phyloP scores from a whole-genome alignment of 805 yeast genomes.

The Scheffersomyces coipomensis region DNA sequence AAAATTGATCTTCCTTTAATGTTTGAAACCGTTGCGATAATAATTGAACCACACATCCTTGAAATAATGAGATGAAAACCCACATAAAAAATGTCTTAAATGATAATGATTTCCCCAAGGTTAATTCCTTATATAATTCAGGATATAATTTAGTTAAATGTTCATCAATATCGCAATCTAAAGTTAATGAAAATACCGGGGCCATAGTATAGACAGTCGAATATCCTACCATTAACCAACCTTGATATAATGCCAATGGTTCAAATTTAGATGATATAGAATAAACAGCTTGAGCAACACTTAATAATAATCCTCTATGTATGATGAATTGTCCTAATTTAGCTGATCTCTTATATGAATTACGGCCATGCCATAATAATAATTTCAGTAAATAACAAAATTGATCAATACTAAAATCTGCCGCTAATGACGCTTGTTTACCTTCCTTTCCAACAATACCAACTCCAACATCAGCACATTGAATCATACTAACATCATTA shows the following conservation, averaged over 20 bases:
- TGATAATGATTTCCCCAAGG: slow-evolving; percentile 82
- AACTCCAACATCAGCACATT: slow-evolving; percentile 97
- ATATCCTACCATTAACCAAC: slow-evolving; percentile 98
- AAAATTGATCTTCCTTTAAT: slow-evolving; percentile 51
- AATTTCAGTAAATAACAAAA: slow-evolving; percentile 86
- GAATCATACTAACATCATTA: slow-evolving; percentile 98
- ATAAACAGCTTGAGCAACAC: slow-evolving; percentile 92
- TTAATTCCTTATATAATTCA: slow-evolving; percentile 88
- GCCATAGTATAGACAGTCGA: slow-evolving; percentile 98
- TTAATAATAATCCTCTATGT: slow-evolving; percentile 91
- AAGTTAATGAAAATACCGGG: slow-evolving; percentile 90
- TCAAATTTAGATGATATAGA: slow-evolving; percentile 85
- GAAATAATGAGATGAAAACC: slow-evolving; percentile 87
- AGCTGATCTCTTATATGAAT: slow-evolving; percentile 93
- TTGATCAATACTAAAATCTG: slow-evolving; percentile 92
- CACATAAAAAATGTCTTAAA: slow-evolving; percentile 87
- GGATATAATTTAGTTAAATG: slow-evolving; percentile 88
- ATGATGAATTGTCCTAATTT: slow-evolving; percentile 94
- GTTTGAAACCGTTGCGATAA: slow-evolving; percentile 77
- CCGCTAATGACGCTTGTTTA: slow-evolving; percentile 93
- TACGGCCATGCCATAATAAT: slow-evolving; percentile 96
- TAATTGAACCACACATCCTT: slow-evolving; percentile 83
- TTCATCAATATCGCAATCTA: slow-evolving; percentile 89
- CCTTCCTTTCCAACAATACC: slow-evolving; percentile 99
- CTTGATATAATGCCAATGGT: slow-evolving; percentile 92